Evolutionary conservation across 495 filamentous ascomycete genomes (phyloP).

Genomic region (Aspergillus steynii): DNA sequence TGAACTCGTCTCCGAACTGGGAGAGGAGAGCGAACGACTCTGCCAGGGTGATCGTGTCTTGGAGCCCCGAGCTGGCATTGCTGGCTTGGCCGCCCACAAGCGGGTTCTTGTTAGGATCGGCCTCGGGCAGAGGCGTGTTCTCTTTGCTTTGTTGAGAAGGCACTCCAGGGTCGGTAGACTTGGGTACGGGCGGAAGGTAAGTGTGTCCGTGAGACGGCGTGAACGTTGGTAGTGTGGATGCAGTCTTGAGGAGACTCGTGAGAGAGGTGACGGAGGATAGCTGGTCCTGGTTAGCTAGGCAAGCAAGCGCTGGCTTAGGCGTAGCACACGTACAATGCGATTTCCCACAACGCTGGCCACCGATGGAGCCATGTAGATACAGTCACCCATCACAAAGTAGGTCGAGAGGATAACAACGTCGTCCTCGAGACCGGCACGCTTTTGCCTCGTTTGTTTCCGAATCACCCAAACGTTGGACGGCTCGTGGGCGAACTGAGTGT

Average conservation of each 20-base stretch:
- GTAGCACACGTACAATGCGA: constrained; percentile 60
- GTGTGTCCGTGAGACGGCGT: constrained; percentile 72
- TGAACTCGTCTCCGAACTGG: constrained; percentile 73
- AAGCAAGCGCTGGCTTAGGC: constrained; percentile 12
- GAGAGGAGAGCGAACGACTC: constrained; percentile 67
- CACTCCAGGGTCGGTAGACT: constrained; percentile 34
- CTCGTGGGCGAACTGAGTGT: constrained; percentile 54
- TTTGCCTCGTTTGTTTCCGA: constrained; percentile 78
- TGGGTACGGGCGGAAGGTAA: constrained; percentile 59
- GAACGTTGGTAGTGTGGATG: constrained; percentile 66
- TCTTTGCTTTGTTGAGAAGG: constrained; percentile 54
- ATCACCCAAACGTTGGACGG: constrained; percentile 83
- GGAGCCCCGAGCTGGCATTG: constrained; percentile 29
- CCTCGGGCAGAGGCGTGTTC: constrained; percentile 61
- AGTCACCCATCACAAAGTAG: constrained; percentile 82
- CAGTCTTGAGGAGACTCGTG: constrained; percentile 63
- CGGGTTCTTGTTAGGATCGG: constrained; percentile 37
- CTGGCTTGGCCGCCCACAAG: constrained; percentile 33
- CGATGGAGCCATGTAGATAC: constrained; percentile 87
- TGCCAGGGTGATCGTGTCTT: constrained; percentile 58
- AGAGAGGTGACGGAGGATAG: constrained; percentile 62
- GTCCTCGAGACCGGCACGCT: constrained; percentile 57
- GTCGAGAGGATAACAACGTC: constrained; percentile 71
- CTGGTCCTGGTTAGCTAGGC: constrained; percentile 51
- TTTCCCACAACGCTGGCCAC: constrained; percentile 74